Evolutionary conservation across 306 rosid species (phyloP), one percentile per base, ranked within the genome.

Genomic region (Macrotyloma uniflorum): DNA sequence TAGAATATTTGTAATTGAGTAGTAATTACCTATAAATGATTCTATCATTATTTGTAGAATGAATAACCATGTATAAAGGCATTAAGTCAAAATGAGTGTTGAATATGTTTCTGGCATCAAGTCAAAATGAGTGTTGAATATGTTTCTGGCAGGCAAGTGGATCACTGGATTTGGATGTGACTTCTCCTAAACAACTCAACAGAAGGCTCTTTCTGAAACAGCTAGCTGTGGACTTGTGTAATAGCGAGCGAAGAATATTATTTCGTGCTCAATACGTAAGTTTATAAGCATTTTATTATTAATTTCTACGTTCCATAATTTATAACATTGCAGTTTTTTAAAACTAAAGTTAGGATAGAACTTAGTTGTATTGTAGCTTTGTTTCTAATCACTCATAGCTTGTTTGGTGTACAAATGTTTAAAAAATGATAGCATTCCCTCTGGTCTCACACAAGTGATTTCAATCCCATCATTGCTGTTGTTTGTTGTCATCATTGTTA

Each of bases 191-290:
- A 84, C 97, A 87, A 82, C 96, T 92, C 70, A 95, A 92, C 76
- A 86, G 98, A 70, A 83, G 92, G 81, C 80, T 95, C 70, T 92
- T 95, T 85, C 89, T 95, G 68, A 92, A 92, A 76, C 98, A 95
- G 78, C 88, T 95, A 33, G 98, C 98, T 0, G 89, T 89, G 74
- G 98, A 95, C 84, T 89, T 95, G 85, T 88, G 91, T 75, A 91
- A 78, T 1, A 95, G 97, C 0, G 97, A 92, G 86, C 93, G 88
- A 58, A 91, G 91, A 86, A 89, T 95, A 84, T 84, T 95, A 40
- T 92, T 89, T 55, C 98, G 98, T 15, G 66, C 93, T 28, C 97
- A 95, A 92, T 95, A 91, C 11, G 98, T 94, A 92, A 94, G 97
- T 54, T 47, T 47, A 16, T 12, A 49, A 55, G 59, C 18, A 8